Evolutionary conservation across 352 stramenopile genomes (phyloP).

Genomic region (Phytopythium cucurbitacearum): DNA sequence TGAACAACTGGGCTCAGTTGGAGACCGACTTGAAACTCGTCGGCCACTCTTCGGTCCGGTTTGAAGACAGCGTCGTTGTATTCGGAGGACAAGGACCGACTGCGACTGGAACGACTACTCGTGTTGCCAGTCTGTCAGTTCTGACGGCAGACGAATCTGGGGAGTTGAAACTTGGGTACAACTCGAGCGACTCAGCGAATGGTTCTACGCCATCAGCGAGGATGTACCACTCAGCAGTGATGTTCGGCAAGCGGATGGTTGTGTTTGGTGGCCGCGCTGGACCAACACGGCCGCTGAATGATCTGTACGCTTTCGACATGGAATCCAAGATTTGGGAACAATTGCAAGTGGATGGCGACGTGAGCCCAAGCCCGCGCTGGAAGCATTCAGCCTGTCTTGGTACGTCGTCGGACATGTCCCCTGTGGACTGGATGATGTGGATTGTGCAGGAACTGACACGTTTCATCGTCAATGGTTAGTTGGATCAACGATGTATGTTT

Average conservation of each 20-base stretch:
- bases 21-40: conserved; percentile 38
- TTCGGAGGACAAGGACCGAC: conserved; percentile 71
- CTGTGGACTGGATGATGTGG: background rate
- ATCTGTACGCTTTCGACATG: conserved; percentile 57
- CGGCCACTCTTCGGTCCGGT: conserved; percentile 57
- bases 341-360: conserved; percentile 19
- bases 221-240: conserved; percentile 74
- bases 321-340: conserved; percentile 38
- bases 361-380: conserved; percentile 51
- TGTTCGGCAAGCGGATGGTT: conserved; percentile 53
- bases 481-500: conserved; percentile 60
- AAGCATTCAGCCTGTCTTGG: conserved; percentile 65
- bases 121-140: conserved; percentile 47
- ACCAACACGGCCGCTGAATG: conserved; percentile 60
- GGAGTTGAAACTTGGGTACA: conserved; percentile 25
- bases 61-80: conserved; percentile 40
- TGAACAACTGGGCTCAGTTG: conserved; percentile 20
- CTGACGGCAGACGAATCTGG: conserved; percentile 15
- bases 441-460: conserved; percentile 1
- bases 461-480: conserved; percentile 24
- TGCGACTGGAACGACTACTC: conserved; percentile 48
- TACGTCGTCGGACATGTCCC: conserved; percentile 17
- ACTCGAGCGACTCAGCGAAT: conserved; percentile 5
- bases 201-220: conserved; percentile 30
- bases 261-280: conserved; percentile 79